Evolutionary conservation across 2,329 filamentous ascomycete species (phyloP), one percentile per base, ranked within the genome.

Genomic region (Sphaceloma murrayae): DNA sequence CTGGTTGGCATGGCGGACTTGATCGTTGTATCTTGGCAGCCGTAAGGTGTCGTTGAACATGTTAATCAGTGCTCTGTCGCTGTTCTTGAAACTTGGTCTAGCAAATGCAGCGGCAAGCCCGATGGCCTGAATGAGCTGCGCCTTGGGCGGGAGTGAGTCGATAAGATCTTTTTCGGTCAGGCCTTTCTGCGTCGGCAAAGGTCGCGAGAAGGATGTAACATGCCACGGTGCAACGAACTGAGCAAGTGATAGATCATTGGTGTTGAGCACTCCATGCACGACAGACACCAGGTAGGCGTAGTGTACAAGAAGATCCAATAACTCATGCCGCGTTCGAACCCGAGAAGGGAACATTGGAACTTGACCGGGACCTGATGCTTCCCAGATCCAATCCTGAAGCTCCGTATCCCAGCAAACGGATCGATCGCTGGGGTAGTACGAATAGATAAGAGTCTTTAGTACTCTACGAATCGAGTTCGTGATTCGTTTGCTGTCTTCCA

Each of bases 231-330:
- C 56, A 1, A 59, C 59, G 4, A 56, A 58, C 22, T 59, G 59
- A 44, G 55, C 52, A 3, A 56, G 53, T 32, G 65, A 54, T 22
- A 65, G 62, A 36, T 63, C 58, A 46, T 64, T 65, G 6, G 62
- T 64, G 55, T 69, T 70, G 49, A 67, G 56, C 2, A 61, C 55
- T 48, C 68, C 66, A 48, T 72, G 67, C 1, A 58, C 57, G 13
- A 58, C 57, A 3, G 61, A 60, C 6, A 53, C 57, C 3, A 66
- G 55, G 43, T 63, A 63, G 0, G 60, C 62, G 51, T 62, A 33
- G 43, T 67, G 67, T 1, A 67, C 64, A 7, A 71, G 57, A n/a
- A 68, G 51, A 27, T 64, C 62, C 38, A 67, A 54, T 5, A 70
- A 58, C 1, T 56, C 53, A 24, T 56, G 49, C n/a, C 43, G 48